Conservation (phyloP, 2,329 filamentous ascomycete species). For the Xylaria polymorpha region DNA sequence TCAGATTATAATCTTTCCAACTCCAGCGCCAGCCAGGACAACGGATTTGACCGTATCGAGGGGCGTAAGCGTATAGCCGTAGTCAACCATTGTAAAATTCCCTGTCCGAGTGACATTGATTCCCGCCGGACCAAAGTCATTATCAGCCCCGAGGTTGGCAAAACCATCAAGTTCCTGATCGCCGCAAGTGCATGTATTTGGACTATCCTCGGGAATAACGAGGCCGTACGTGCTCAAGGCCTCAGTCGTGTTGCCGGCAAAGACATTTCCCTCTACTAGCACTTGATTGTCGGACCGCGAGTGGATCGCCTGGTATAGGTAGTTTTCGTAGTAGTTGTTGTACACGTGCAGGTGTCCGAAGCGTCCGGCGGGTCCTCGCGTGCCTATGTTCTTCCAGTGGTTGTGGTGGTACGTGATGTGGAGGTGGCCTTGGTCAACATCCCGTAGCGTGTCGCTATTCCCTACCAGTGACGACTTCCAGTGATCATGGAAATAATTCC, state of each 20-base stretch:
- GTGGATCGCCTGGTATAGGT: constrained; percentile 61
- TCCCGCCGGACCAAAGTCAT: constrained; percentile 61
- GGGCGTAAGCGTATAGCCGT: constrained; percentile 61
- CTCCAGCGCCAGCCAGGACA: constrained; percentile 58
- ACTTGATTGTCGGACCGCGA: constrained; percentile 62
- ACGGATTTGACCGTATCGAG: constrained; percentile 55
- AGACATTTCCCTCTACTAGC: constrained; percentile 62
- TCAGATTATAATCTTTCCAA: constrained; percentile 55
- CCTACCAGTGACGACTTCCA: constrained; percentile 59
- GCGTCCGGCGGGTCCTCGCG: constrained; percentile 60
- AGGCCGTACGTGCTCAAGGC: constrained; percentile 65
- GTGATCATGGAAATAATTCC: constrained; percentile 36
- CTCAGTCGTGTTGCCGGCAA: constrained; percentile 59
- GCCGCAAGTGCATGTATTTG: constrained; percentile 64
- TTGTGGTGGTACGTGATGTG: constrained; percentile 64
- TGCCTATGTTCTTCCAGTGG: constrained; percentile 59
- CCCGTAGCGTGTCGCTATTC: constrained; percentile 47
- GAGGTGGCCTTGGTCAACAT: constrained; percentile 56
- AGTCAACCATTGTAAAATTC: constrained; percentile 60
- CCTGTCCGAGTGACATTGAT: constrained; percentile 66
- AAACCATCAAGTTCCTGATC: constrained; percentile 66
- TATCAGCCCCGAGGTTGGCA: constrained; percentile 61
- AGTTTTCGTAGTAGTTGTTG: constrained; percentile 62
- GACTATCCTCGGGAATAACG: constrained; percentile 64
- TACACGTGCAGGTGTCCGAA: constrained; percentile 63